Evolutionary conservation across 2,329 filamentous ascomycete species (phyloP).

Genomic region (Calonectria montana): DNA sequence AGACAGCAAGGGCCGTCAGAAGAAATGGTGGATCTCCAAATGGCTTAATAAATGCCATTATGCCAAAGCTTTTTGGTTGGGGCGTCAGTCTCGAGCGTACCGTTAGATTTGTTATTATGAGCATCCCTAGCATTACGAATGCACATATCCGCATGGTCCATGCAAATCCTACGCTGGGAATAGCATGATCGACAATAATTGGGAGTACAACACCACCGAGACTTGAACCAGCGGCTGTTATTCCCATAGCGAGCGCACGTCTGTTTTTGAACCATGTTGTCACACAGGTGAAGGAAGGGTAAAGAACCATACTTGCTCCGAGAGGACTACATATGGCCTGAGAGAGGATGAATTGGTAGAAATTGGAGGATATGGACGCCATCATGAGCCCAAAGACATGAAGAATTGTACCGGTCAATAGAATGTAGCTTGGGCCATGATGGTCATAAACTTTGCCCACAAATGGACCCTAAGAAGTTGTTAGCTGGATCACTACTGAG

Average conservation of each 20-base stretch:
- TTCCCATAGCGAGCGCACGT: constrained; percentile 41
- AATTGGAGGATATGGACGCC: constrained; percentile 57
- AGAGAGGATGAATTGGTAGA: constrained; percentile 49
- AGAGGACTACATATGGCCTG: constrained; percentile 47
- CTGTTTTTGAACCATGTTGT: constrained; percentile 40
- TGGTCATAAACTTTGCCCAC: constrained; percentile 70
- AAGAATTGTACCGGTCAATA: constrained; percentile 61
- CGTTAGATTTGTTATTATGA: constrained; percentile 14
- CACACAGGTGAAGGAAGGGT: constrained; percentile 36
- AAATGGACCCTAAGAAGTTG: constrained; percentile 58
- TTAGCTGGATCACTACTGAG: background rate
- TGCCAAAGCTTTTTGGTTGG: background rate
- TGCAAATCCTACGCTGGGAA: constrained; percentile 41
- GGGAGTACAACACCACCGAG: constrained; percentile 50
- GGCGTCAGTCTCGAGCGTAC: background rate
- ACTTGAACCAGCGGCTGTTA: constrained; percentile 42
- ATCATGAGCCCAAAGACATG: constrained; percentile 71
- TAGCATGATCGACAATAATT: constrained; percentile 46
- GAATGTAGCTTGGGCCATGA: constrained; percentile 66
- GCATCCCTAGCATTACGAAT: constrained; percentile 46
- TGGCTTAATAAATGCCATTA: background rate
- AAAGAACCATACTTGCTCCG: constrained; percentile 43
- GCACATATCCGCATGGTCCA: constrained; percentile 48
- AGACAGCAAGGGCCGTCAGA: background rate
- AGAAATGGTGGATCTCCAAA: background rate